Conservation (phyloP, 345 rosid species). For the Ceriops decandra region DNA sequence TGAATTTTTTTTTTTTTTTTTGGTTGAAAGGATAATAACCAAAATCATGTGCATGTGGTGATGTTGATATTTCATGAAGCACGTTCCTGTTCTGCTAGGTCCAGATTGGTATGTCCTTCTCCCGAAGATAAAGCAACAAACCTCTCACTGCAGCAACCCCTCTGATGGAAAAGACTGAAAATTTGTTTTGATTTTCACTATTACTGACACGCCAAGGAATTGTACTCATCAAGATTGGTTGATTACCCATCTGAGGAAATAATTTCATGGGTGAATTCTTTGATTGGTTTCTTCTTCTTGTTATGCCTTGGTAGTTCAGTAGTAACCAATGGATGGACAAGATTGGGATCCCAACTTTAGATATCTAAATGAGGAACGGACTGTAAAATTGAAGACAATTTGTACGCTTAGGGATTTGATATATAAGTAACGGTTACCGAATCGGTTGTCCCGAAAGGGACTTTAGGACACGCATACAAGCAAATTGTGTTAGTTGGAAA, state of each 20-base stretch:
- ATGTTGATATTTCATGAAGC: conserved; percentile 16
- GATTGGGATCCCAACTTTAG: too few species aligned
- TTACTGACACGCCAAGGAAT: not conserved
- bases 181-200: not conserved
- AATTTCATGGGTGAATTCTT: too few species aligned
- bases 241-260: too few species aligned
- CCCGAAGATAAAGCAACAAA: not conserved
- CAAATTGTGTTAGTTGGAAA: conserved; percentile 15
- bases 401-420: not conserved
- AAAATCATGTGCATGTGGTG: not conserved
- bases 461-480: conserved; percentile 1
- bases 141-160: not conserved
- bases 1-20: too few species aligned
- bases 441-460: not conserved
- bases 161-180: too few species aligned
- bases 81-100: conserved; percentile 1
- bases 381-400: too few species aligned
- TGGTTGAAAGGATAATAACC: too few species aligned
- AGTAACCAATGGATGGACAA: too few species aligned
- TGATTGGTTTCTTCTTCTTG: too few species aligned
- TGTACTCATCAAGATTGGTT: not conserved
- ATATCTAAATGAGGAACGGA: too few species aligned
- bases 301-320: too few species aligned
- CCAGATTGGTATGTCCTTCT: conserved; percentile 4
- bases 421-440: not conserved